Conservation (phyloP, 805 yeast species). For the Barnettozyma botsteinii region DNA sequence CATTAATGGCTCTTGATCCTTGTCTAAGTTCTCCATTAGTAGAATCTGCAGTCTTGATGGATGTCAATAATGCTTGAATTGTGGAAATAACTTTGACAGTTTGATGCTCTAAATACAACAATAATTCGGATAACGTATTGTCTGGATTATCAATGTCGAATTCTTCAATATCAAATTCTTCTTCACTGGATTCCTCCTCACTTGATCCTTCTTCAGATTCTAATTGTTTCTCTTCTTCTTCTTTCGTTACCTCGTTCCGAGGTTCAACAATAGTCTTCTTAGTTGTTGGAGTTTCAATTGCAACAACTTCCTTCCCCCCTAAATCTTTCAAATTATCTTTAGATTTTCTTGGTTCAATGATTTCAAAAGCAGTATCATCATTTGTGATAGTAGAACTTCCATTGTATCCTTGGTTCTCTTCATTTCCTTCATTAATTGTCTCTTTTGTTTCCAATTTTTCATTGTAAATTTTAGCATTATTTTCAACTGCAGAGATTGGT, state of each 20-base stretch:
- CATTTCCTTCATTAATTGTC: too few species aligned
- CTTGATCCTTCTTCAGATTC: slow-evolving; percentile 5
- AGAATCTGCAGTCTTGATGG: slow-evolving; percentile 72
- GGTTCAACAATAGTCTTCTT: neutral
- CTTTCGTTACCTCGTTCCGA: too few species aligned
- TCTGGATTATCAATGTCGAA: slow-evolving; percentile 86
- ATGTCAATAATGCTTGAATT: slow-evolving; percentile 72
- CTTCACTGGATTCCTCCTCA: slow-evolving; percentile 18
- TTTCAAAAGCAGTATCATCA: neutral
- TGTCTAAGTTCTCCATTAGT: slow-evolving; percentile 67
- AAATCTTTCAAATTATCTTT: too few species aligned
- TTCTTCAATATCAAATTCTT: slow-evolving; percentile 60
- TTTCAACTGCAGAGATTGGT: too few species aligned
- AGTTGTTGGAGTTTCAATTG: neutral
- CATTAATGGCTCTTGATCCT: slow-evolving; percentile 70
- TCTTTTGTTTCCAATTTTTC: too few species aligned
- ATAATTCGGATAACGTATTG: slow-evolving; percentile 76
- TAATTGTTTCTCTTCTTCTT: slow-evolving; percentile 1
- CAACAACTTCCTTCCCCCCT: too few species aligned
- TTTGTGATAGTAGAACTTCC: too few species aligned
- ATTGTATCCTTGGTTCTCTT: too few species aligned
- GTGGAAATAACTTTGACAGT: slow-evolving; percentile 88
- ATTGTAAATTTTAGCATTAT: too few species aligned
- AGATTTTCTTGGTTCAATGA: too few species aligned
- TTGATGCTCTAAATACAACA: slow-evolving; percentile 85